phyloP scores from a whole-genome alignment of 495 filamentous ascomycete species.

The Aspergillus campestris region DNA sequence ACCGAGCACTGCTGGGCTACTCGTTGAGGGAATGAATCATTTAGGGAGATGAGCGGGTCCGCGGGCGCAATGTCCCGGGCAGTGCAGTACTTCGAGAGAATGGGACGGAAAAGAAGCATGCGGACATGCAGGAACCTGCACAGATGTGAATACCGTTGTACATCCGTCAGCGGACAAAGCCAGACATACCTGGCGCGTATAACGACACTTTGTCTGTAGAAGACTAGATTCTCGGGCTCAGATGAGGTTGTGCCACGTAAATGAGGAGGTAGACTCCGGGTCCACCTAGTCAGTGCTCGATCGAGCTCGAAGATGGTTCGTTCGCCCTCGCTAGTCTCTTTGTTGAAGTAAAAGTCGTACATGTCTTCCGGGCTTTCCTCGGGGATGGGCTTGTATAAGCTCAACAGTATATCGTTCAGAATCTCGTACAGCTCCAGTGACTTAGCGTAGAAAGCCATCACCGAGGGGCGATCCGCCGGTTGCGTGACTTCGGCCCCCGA shows the following conservation, averaged over 20 bases:
- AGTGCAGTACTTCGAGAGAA: constrained; percentile 29
- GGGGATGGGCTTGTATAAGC: constrained; percentile 19
- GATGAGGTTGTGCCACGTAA: constrained; percentile 8
- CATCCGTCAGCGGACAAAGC: neutral
- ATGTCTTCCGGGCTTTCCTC: constrained; percentile 24
- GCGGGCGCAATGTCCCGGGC: constrained; percentile 15
- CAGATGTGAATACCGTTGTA: neutral
- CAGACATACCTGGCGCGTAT: constrained; percentile 21
- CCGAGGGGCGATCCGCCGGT: constrained; percentile 19
- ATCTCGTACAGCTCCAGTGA: constrained; percentile 34
- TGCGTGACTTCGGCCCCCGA: constrained; percentile 14
- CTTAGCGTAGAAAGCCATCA: constrained; percentile 33
- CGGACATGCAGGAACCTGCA: constrained; percentile 26
- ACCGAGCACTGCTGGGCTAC: constrained; percentile 31
- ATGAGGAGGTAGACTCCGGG: constrained; percentile 21
- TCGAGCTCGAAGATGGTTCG: constrained; percentile 31
- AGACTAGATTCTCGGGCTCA: constrained; percentile 12
- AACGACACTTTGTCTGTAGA: constrained; percentile 27
- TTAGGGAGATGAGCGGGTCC: constrained; percentile 16
- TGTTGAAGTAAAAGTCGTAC: constrained; percentile 26
- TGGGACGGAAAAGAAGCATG: constrained; percentile 30
- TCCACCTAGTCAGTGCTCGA: constrained; percentile 25
- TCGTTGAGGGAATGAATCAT: constrained; percentile 29
- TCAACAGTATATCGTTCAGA: constrained; percentile 32
- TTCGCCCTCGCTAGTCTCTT: constrained; percentile 15